A percentile compares a stretch with the other conserved stretches of the same genome.
Conservation (phyloP, 139 green algal species). For the Dunaliella primolecta region DNA sequence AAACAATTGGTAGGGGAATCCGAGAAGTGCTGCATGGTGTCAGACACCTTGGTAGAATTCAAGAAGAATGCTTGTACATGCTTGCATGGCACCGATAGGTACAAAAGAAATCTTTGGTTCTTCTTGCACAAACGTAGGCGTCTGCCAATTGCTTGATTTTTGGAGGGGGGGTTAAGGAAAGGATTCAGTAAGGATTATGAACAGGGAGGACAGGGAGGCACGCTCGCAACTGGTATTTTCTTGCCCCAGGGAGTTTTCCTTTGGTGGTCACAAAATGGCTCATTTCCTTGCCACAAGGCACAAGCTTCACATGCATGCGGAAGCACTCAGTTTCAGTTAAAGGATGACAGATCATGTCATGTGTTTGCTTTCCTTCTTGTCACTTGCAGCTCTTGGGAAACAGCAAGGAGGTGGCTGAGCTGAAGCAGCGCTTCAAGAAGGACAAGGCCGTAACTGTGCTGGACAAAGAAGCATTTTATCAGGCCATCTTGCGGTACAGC, state of each 20-base stretch:
- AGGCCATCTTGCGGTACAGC: no score
- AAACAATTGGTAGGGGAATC: background rate
- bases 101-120: no score
- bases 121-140: no score
- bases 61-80: background rate
- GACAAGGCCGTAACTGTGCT: background rate
- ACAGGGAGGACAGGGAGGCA: no score
- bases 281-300: background rate
- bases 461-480: background rate
- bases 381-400: background rate
- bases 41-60: background rate
- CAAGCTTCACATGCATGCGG: no score
- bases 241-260: background rate
- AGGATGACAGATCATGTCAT: background rate
- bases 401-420: background rate
- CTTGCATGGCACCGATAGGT: no score
- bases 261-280: background rate
- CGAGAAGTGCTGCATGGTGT: background rate
- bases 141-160: no score
- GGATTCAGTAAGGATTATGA: no score
- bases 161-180: no score
- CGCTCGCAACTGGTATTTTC: background rate
- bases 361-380: background rate
- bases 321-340: no score
- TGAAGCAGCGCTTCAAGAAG: background rate